Conservation (phyloP, 352 stramenopile genomes). For the Phytophthora hibernalis region DNA sequence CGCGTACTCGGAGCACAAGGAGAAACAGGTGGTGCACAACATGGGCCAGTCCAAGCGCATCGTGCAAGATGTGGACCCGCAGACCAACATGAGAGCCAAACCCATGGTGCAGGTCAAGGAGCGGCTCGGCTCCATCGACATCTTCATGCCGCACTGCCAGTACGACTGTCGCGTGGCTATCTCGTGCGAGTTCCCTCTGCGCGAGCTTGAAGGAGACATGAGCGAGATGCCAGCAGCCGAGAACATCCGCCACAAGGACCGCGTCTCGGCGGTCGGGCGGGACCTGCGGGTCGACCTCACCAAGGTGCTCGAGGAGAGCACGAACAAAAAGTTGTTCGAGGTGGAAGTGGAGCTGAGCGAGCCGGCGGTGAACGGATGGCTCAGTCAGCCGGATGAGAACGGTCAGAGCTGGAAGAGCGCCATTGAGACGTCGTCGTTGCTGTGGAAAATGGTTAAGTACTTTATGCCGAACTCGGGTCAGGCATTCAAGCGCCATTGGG, state of each 20-base stretch:
- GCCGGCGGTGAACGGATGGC: slow-evolving; percentile 75
- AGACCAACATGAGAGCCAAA: slow-evolving; percentile 52
- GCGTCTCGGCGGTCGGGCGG: slow-evolving; percentile 75
- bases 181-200: slow-evolving; percentile 79
- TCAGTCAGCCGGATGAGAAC: slow-evolving; percentile 77
- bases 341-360: slow-evolving; percentile 83
- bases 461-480: slow-evolving; percentile 86
- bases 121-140: slow-evolving; percentile 81
- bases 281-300: slow-evolving; percentile 88
- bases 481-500: slow-evolving; percentile 82
- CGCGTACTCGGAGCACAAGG: slow-evolving; percentile 74
- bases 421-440: slow-evolving; percentile 61
- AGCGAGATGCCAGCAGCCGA: slow-evolving; percentile 75
- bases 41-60: slow-evolving; percentile 80
- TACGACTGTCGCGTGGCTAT: slow-evolving; percentile 89
- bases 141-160: slow-evolving; percentile 87
- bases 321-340: slow-evolving; percentile 74
- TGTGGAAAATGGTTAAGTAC: slow-evolving; percentile 88
- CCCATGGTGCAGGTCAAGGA: slow-evolving; percentile 83
- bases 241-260: slow-evolving; percentile 77
- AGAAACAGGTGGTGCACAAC: slow-evolving; percentile 85
- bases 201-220: slow-evolving; percentile 62
- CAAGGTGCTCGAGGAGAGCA: slow-evolving; percentile 82
- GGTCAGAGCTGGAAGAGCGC: slow-evolving; percentile 77
- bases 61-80: slow-evolving; percentile 75